phyloP scores from a whole-genome alignment of 805 yeast species.

The Wickerhamiella siamensis region DNA sequence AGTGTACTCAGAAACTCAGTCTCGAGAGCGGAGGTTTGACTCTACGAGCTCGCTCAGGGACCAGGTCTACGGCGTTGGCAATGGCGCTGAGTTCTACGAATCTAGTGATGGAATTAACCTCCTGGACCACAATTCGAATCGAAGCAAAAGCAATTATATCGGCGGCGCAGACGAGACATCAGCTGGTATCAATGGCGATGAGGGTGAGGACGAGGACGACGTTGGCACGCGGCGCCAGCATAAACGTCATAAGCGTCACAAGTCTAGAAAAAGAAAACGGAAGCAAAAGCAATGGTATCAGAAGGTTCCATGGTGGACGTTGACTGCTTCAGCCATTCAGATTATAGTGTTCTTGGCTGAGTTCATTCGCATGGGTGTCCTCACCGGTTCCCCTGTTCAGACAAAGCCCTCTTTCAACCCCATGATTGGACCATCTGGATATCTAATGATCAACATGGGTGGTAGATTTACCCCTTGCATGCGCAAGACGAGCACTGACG shows the following conservation, averaged over 20 bases:
- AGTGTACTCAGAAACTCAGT: neutral
- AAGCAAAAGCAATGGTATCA: neutral
- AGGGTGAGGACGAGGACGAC: neutral
- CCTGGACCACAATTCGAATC: neutral
- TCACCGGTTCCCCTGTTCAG: constrained; percentile 53
- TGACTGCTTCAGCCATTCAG: constrained; percentile 24
- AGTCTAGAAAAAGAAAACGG: neutral
- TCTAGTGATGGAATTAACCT: neutral
- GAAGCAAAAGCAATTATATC: neutral
- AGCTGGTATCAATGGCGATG: too few relatives aligned
- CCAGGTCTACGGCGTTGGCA: neutral
- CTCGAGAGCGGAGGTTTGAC: neutral
- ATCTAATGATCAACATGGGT: constrained; percentile 52
- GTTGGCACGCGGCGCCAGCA: neutral
- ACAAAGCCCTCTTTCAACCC: constrained; percentile 63
- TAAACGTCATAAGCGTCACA: neutral
- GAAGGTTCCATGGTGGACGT: constrained; percentile 22
- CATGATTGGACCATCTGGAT: constrained; percentile 63
- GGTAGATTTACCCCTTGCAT: constrained; percentile 61
- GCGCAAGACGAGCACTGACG: constrained; percentile 25
- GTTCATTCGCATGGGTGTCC: constrained; percentile 37
- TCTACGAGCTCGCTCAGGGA: neutral
- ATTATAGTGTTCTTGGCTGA: constrained; percentile 48
- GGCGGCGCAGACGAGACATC: neutral
- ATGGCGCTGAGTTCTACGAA: neutral